Base-by-base conservation (phyloP, 805 yeast species). In the Wickerhamomyces chaumierensis region DNA sequence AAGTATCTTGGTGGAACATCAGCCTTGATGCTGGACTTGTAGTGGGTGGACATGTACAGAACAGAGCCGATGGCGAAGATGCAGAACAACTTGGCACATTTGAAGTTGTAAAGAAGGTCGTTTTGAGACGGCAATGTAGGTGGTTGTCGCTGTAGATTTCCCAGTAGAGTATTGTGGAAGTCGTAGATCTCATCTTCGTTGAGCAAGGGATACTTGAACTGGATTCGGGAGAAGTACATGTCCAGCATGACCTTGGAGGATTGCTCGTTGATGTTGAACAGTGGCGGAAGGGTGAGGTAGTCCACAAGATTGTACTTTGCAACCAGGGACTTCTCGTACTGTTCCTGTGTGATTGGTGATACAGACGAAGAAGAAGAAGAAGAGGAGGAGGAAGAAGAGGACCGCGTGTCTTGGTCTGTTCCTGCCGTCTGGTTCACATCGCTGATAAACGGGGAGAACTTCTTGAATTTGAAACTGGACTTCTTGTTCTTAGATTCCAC, bases 61-160 rank as follows among this genome's bases (percentile, higher is more conserved):
- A 72, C 63, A 2, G 78, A 68, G 37, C 72, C 61, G 13, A 75
- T 66, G 16, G 75, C 65, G 51, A 66, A 72, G 8, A 74, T 63
- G 41, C 75, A 48, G 71, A 74, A 73, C 69, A 72, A 66, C 46
- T 79, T 60, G 28, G 78, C 69, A 48, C 75, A 72, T 23, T 63
- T 59, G 45, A 69, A 73, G 48, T 73, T 74, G 52, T 31, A 31
- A 8, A 67, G 73, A 29, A 64, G 61, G 39, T 66, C 64, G 17
- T 58, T 31, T 13, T 60, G 38, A 7, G 25, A 6, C 11, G 25
- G 25, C 6, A 21, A 11, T 21, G 25, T 21, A 11, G 9, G 25
- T 65, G 55, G 40, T 62, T 63, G n/a, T n/a, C n/a, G n/a, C n/a
- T n/a, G n/a, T n/a, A n/a, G n/a, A n/a, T n/a, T n/a, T n/a, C n/a